Evolutionary conservation across 805 yeast genomes (phyloP), one percentile per base, ranked within the genome.

Genomic region (Hanseniaspora clermontiae): DNA sequence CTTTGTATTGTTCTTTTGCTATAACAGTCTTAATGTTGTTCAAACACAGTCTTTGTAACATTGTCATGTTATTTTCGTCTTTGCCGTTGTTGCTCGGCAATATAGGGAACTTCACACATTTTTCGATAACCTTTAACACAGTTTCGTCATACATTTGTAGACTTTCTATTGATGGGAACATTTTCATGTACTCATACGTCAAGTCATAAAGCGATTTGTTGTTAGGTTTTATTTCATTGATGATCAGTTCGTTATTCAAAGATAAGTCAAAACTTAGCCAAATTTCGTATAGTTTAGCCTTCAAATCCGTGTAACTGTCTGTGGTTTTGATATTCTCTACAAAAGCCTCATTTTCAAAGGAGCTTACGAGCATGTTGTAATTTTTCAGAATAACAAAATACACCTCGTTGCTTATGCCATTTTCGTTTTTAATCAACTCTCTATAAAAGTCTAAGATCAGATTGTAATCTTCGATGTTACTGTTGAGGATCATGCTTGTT

Each of bases 201-300:
- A 51, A 10, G 37, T 51, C 49, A 51, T 51, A 51, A 7, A 42
- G 19, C 4, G 55, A 51, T 24, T 51, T 51, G 24, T 31, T 43
- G 24, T 29, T 51, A 7, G 36, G 37, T 36, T 51, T 51, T 14
- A 51, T 51, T 37, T 51, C 55, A 51, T 51, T 51, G 8, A 51
- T 51, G 7, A 51, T 43, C n/a, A 37, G 10, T 15, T 51, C 55
- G 37, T 51, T 51, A 12, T 43, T 51, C n/a, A 51, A 36, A 12
- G 55, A 43, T n/a, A 51, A 27, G 24, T 51, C 55, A 43, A 42
- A 51, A 15, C 49, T 43, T 31, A 51, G 14, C 55, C 55, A 51
- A 14, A 51, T 36, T 24, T 51, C 42, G 42, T 42, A 50, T 4
- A 50, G n/a, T 5, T 50, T 20, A 12, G 2, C 5, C 19, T 40